Evolutionary conservation across 306 rosid species (phyloP), one percentile per base, ranked within the genome.

Genomic region (Cicer pinnatifidum): DNA sequence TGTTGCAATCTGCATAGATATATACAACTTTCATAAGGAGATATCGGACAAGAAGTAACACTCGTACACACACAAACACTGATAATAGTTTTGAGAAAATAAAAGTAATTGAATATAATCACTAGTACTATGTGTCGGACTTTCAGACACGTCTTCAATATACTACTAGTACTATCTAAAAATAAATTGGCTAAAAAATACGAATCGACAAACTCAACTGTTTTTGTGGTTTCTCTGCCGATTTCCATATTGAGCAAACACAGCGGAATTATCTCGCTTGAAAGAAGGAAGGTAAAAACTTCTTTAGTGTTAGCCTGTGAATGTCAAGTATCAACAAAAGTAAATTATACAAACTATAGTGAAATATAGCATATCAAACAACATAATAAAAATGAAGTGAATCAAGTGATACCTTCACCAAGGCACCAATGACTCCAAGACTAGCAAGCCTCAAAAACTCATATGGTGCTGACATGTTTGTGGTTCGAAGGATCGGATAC

Each of bases 361-460:
- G 0, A 3, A 3, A 2, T 1, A 8, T 6, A n/a, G n/a, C 11
- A 11, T 0, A 46, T 28, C 33, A n/a, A 46, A 56, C 51, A 28
- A 64, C 48, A 73, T 56, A 11, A n/a, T 52, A 72, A 71, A 71
- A 57, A 23, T 23, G 28, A 23, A 23, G 28, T 23, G 28, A 67
- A 70, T 68, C 41, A 63, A 12, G 66, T 44, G 62, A 40, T 84
- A 92, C 98, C 96, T 92, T 90, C 86, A 87, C 98, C 73, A 90
- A 91, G 8, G 56, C 20, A 50, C 19, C 95, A 69, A 92, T 88
- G 78, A 92, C 95, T 73, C 98, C 98, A 58, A 92, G 87, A 83
- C 93, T 89, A 58, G 96, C 88, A 39, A 92, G 89, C 79, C 98
- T 88, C 86, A 92, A 82, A 84, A 82, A 83, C 82, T 92, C 98